Conservation (phyloP, 2,329 filamentous ascomycete species). For the Penicillium sp. region DNA sequence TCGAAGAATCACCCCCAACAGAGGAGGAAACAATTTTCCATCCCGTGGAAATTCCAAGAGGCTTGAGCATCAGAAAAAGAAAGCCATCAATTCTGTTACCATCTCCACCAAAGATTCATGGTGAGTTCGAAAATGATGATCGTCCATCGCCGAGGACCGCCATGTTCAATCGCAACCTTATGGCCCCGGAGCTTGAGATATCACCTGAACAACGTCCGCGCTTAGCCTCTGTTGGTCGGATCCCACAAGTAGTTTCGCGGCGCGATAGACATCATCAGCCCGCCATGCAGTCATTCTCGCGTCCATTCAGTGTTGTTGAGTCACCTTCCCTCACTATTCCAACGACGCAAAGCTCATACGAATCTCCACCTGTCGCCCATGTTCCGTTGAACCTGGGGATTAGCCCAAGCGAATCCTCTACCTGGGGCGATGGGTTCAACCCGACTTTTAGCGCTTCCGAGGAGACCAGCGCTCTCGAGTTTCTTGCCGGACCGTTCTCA, state of each 20-base stretch:
- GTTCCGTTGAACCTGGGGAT: conserved; percentile 12
- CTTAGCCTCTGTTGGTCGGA: conserved; percentile 78
- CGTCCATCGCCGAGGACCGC: conserved; percentile 38
- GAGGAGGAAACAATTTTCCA: conserved; percentile 32
- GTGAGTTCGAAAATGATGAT: conserved; percentile 31
- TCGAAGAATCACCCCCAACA: conserved; percentile 43
- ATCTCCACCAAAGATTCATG: conserved; percentile 41
- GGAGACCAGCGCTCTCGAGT: conserved; percentile 32
- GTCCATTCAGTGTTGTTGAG: conserved; percentile 65
- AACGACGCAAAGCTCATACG: conserved; percentile 25
- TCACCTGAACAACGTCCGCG: conserved; percentile 51
- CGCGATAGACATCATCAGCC: conserved; percentile 62
- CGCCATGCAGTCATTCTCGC: conserved; percentile 78
- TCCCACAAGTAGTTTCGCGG: conserved; percentile 75
- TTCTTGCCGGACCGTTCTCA: conserved; percentile 40
- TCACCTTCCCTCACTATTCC: conserved; percentile 43
- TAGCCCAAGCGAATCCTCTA: conserved; percentile 24
- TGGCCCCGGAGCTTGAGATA: conserved; percentile 15
- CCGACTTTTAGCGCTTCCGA: conserved; percentile 38
- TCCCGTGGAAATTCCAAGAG: conserved; percentile 29
- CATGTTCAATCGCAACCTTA: conserved; percentile 35
- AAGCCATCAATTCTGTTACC: conserved; percentile 44
- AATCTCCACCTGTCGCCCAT: conserved; percentile 25
- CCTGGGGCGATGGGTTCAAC: conserved; percentile 29
- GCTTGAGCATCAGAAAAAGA: conserved; percentile 34